Evolutionary conservation across 495 filamentous ascomycete species (phyloP).

Genomic region (Hypoxylon intermedium): DNA sequence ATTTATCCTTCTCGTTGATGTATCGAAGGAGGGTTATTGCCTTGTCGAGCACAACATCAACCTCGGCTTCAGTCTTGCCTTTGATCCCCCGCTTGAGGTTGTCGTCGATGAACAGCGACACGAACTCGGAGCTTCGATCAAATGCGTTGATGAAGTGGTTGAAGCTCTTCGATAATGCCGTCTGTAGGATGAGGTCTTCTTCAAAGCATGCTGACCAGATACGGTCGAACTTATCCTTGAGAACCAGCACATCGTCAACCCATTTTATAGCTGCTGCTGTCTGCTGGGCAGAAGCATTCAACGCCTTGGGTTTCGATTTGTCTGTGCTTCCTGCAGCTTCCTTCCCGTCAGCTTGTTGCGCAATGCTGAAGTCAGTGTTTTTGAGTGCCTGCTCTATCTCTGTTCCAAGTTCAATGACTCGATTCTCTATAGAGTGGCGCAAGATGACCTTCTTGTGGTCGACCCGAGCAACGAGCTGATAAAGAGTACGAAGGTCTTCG

Average conservation of each 20-base stretch:
- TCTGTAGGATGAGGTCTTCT: conserved; percentile 78
- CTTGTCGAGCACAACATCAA: conserved; percentile 88
- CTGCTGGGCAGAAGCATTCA: conserved; percentile 57
- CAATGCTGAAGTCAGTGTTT: conserved; percentile 52
- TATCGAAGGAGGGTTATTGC: conserved; percentile 87
- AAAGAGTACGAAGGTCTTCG: conserved; percentile 78
- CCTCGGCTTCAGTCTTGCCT: conserved; percentile 87
- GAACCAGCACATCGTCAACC: conserved; percentile 85
- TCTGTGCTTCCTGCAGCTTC: conserved; percentile 58
- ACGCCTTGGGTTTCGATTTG: conserved; percentile 50
- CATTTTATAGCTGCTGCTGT: conserved; percentile 89
- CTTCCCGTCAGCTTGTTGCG: conserved; percentile 53
- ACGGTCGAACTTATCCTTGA: conserved; percentile 90
- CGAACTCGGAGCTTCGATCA: conserved; percentile 80
- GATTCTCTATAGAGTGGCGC: conserved; percentile 69
- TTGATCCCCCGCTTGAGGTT: conserved; percentile 93
- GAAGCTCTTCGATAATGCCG: conserved; percentile 82
- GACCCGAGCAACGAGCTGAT: conserved; percentile 76
- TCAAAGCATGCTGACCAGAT: conserved; percentile 74
- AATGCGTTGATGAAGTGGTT: conserved; percentile 91
- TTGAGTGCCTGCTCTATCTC: conserved; percentile 78
- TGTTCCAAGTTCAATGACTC: conserved; percentile 79
- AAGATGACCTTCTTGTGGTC: conserved; percentile 77
- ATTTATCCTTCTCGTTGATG: conserved; percentile 90
- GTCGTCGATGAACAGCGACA: conserved; percentile 97